Percentiles rank a stretch among this genome's conserved stretches.
Conservation (phyloP, 148 eudicot genomes). For the Oxyria digyna region DNA sequence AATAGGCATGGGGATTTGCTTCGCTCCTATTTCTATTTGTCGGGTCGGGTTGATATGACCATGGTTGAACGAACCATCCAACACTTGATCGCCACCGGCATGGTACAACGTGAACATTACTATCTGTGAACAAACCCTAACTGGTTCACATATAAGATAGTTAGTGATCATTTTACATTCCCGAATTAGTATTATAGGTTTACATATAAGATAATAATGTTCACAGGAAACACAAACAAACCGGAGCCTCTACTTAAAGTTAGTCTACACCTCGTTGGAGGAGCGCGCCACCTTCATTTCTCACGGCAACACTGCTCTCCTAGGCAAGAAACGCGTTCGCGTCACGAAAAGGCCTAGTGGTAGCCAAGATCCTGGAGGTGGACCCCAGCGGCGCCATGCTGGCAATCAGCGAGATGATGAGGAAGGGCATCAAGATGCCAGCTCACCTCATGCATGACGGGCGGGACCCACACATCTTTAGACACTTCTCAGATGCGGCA, state of each 20-base stretch:
- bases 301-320: conserved; percentile 28
- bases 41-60: conserved; percentile 35
- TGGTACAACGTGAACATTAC: too few relatives aligned
- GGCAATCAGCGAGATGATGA: conserved; percentile 22
- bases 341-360: conserved; percentile 26
- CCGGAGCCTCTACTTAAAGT: conserved; percentile 16
- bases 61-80: conserved; percentile 25
- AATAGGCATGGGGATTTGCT: conserved; percentile 30
- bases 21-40: conserved; percentile 20
- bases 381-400: conserved; percentile 17
- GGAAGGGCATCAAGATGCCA: conserved; percentile 23
- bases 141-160: too few relatives aligned
- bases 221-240: conserved; percentile 11
- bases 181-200: too few relatives aligned
- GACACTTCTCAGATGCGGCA: conserved; percentile 20
- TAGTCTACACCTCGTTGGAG: conserved; percentile 25
- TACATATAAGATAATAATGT: too few relatives aligned
- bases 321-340: conserved; percentile 28
- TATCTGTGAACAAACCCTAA: too few relatives aligned
- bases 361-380: conserved; percentile 21
- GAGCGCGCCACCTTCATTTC: conserved; percentile 25
- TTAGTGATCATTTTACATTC: too few relatives aligned
- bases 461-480: conserved; percentile 13
- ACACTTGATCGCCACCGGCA: conserved; percentile 15
- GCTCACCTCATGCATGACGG: conserved; percentile 25